phyloP scores from a whole-genome alignment of 306 rosid genomes.

The Cucurbita moschata region DNA sequence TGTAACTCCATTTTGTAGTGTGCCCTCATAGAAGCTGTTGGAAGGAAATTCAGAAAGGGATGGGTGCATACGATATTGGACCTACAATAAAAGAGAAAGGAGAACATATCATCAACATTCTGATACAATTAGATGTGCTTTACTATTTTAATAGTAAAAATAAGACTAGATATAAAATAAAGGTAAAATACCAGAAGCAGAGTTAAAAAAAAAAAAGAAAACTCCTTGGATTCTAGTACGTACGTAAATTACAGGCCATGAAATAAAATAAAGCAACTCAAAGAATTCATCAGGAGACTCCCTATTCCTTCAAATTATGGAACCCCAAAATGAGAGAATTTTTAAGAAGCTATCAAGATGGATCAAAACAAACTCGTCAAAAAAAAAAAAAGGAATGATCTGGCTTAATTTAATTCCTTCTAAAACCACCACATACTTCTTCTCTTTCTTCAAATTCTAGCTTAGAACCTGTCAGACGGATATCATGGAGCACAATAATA shows the following conservation, averaged over 20 bases:
- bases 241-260: not conserved
- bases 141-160: not conserved
- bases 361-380: not conserved
- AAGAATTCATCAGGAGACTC: not conserved
- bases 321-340: not conserved
- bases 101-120: not conserved
- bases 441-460: not conserved
- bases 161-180: not conserved
- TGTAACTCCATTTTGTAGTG: conserved; percentile 94
- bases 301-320: not conserved
- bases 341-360: not conserved
- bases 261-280: not conserved
- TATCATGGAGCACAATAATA: not conserved
- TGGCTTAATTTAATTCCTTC: not conserved
- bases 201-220: not conserved
- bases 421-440: not conserved
- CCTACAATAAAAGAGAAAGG: conserved; percentile 32
- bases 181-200: not conserved
- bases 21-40: conserved; percentile 96
- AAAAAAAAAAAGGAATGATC: not conserved
- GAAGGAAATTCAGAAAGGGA: conserved; percentile 96
- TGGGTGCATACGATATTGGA: conserved; percentile 99
- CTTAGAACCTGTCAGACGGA: not conserved
- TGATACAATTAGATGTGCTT: not conserved
- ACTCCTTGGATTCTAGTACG: not conserved